Evolutionary conservation across 306 rosid genomes (phyloP), one percentile per base, ranked within the genome.

Genomic region (Prunus mongolica): DNA sequence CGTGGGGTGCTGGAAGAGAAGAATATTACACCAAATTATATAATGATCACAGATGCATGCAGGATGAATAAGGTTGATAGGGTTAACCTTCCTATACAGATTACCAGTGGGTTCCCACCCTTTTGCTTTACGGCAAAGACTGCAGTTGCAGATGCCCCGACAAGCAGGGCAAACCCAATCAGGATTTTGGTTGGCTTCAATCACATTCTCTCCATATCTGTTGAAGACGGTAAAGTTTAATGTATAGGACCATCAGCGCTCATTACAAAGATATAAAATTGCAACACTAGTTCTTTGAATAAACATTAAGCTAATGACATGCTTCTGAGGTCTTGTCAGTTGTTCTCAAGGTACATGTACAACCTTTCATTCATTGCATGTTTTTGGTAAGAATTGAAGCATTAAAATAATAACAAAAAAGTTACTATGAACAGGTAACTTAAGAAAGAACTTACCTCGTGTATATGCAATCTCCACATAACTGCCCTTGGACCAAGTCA

Each of bases 391-490:
- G 32, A 24, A 57, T 30, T 19, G 68, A 67, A 54, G 44, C 46
- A 34, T 8, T 24, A 65, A 52, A 19, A 38, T 38, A 6, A 38
- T 38, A 38, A 38, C 44, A 38, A 1, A 18, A 7, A 16, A 7
- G 5, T 8, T 54, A 58, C 13, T 56, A 50, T 55, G 72, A n/a
- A 60, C 19, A 52, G 55, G 28, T 19, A 28, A 57, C 14, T 56
- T 22, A 22, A 12, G 38, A 54, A 55, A 38, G 2, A 61, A 47
- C 63, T 86, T 82, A 92, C 97, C 97, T 89, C 41, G 34, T 80
- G 88, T 88, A 92, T 83, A 92, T 80, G 96, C 96, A 92, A 85
- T 92, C 97, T 80, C 97, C 97, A 71, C 97, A 90, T 3, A 92
- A 12, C 78, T 76, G 76, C 30, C 97, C 92, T 62, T 87, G 93